Evolutionary conservation across 495 filamentous ascomycete species (phyloP), one percentile per base, ranked within the genome.

Genomic region (Physcia stellaris): DNA sequence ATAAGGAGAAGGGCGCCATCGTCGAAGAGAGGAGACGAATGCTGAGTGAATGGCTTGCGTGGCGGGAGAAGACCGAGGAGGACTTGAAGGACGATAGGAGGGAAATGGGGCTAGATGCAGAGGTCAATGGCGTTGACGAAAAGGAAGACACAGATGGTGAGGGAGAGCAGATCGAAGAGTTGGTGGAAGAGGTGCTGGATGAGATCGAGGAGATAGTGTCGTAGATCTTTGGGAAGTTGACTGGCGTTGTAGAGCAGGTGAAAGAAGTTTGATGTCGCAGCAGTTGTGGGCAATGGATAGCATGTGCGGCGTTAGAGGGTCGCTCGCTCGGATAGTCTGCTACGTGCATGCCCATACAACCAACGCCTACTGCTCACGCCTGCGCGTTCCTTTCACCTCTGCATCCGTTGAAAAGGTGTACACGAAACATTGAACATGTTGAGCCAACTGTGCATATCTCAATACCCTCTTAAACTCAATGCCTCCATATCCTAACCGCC

Each of bases 181-280:
- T 87, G 44, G 80, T 93, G 51, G 88, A 92, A 60, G 86, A 95
- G 64, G 85, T 94, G 49, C 68, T 96, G 37, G 86, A 93, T 61
- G 86, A 94, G 71, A 76, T 67, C 38, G 90, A 94, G 67, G 90
- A 96, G 64, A 68, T 86, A 41, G 49, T 77, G 32, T 45, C 58
- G 13, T 67, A n/a, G n/a, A n/a, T n/a, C n/a, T n/a, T n/a, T n/a
- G n/a, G n/a, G n/a, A n/a, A n/a, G n/a, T n/a, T n/a, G n/a, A n/a
- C n/a, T n/a, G n/a, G n/a, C n/a, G n/a, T n/a, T n/a, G n/a, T n/a
- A n/a, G n/a, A n/a, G n/a, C n/a, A n/a, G n/a, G n/a, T n/a, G n/a
- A n/a, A n/a, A n/a, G n/a, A n/a, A n/a, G n/a, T n/a, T n/a, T n/a
- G n/a, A n/a, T n/a, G n/a, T n/a, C n/a, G n/a, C n/a, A n/a, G n/a